Conservation (phyloP, 352 stramenopile genomes). For the Pythium pyrilobum region DNA sequence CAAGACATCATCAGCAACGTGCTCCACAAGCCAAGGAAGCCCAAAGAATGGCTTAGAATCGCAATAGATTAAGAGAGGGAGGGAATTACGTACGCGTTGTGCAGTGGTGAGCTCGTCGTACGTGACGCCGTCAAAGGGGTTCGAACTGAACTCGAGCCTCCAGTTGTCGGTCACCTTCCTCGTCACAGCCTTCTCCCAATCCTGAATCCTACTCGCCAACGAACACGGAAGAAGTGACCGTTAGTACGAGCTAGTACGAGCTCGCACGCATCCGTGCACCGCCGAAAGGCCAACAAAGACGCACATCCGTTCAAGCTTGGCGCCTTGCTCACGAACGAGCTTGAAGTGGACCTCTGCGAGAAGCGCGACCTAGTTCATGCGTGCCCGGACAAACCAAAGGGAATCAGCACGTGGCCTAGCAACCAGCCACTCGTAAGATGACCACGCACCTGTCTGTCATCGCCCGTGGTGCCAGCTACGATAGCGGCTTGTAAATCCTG, state of each 20-base stretch:
- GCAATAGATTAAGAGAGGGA: background rate
- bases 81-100: conserved; percentile 36
- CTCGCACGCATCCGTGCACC: no score
- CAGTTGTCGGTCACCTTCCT: conserved; percentile 78
- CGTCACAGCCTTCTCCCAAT: conserved; percentile 74
- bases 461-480: conserved; percentile 32
- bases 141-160: conserved; percentile 53
- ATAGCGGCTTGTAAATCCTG: conserved; percentile 69
- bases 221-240: conserved; percentile 3
- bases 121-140: conserved; percentile 50
- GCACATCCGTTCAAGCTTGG: conserved; percentile 81
- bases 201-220: conserved; percentile 52
- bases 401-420: conserved; percentile 7
- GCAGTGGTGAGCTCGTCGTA: conserved; percentile 60
- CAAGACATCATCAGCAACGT: background rate
- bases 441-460: conserved; percentile 40
- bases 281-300: conserved; percentile 10
- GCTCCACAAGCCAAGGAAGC: background rate
- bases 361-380: conserved; percentile 43
- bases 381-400: background rate
- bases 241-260: no score
- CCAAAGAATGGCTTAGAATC: background rate
- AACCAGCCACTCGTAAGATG: background rate
- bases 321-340: conserved; percentile 61
- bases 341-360: conserved; percentile 81